Base-by-base conservation (phyloP, 2,329 filamentous ascomycete species). In the Xylaria sp. region DNA sequence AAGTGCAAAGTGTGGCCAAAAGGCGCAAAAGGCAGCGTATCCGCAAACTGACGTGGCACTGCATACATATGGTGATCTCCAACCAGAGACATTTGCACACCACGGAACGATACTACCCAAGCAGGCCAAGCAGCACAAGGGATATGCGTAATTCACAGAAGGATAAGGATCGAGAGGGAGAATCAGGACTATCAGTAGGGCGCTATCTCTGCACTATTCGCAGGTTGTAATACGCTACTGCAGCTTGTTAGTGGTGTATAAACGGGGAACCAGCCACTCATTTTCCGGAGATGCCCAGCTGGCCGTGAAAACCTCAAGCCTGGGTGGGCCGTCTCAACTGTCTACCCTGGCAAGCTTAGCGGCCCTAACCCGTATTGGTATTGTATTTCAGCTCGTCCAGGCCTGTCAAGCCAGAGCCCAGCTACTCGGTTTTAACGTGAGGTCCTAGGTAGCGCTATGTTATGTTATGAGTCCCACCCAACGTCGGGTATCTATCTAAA, bases 21-120 rank as follows among this genome's bases (percentile, higher is more conserved):
- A 39, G 25, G 34, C n/a, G 32, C n/a, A 25, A 32, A 54, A 54
- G 15, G 12, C 25, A 66, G 59, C 55, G 54, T 59, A 63, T 28
- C 55, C 56, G 56, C 68, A 39, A 61, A 62, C 51, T 65, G 65
- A 70, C 68, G 68, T 70, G 68, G 68, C 68, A 68, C 60, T 57
- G 56, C 61, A 62, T 62, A 54, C 34, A 37, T 37, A 37, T 37
- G 25, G 28, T 54, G 50, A 20, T 6, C 60, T 44, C 39, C 52
- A 58, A 18, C 51, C 52, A 62, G 8, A 55, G 25, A 68, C 39
- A 23, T 46, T 32, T 25, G 28, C 23, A 60, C 48, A 50, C 28
- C 52, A 55, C 25, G 60, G 28, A 54, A 51, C n/a, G 41, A 34
- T 20, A 54, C 50, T 28, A 28, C 5, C 28, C 28, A 28, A 28